phyloP scores from a whole-genome alignment of 2,329 filamentous ascomycete genomes.

The Pseudohalonectria lignicola region DNA sequence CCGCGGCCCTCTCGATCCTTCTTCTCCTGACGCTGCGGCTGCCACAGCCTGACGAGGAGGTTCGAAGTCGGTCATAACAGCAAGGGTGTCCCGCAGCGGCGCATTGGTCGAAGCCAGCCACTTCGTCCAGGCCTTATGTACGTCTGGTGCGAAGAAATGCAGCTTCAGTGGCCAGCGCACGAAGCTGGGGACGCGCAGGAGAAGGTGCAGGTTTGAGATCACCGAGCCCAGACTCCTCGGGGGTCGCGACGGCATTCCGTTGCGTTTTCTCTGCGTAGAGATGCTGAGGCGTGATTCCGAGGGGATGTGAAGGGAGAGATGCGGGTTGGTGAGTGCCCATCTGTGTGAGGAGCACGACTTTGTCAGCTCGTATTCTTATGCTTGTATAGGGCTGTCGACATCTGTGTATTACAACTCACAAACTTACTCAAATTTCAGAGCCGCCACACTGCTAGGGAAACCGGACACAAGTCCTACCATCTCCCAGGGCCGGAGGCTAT shows the following conservation, averaged over 20 bases:
- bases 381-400: background rate
- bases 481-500: constrained; percentile 72
- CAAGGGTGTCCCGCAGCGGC: constrained; percentile 33
- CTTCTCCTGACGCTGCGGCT: constrained; percentile 2
- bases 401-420: background rate
- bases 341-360: constrained; percentile 26
- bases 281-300: constrained; percentile 46
- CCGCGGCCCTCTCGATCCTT: constrained; percentile 13
- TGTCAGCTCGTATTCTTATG: background rate
- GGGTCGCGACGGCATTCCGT: constrained; percentile 45
- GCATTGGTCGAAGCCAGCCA: constrained; percentile 37
- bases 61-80: constrained; percentile 46
- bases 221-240: constrained; percentile 52
- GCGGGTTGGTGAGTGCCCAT: constrained; percentile 87
- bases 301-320: constrained; percentile 69
- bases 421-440: constrained; percentile 84
- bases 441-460: constrained; percentile 77
- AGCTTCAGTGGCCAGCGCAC: constrained; percentile 70
- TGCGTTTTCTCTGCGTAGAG: constrained; percentile 37
- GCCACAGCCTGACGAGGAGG: constrained; percentile 10
- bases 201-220: constrained; percentile 69
- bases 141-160: constrained; percentile 66
- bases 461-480: constrained; percentile 81
- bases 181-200: constrained; percentile 73
- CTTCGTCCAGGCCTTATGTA: constrained; percentile 56